Evolutionary conservation across 1,139 yeast genomes (phyloP).

Genomic region (Candida sojae): DNA sequence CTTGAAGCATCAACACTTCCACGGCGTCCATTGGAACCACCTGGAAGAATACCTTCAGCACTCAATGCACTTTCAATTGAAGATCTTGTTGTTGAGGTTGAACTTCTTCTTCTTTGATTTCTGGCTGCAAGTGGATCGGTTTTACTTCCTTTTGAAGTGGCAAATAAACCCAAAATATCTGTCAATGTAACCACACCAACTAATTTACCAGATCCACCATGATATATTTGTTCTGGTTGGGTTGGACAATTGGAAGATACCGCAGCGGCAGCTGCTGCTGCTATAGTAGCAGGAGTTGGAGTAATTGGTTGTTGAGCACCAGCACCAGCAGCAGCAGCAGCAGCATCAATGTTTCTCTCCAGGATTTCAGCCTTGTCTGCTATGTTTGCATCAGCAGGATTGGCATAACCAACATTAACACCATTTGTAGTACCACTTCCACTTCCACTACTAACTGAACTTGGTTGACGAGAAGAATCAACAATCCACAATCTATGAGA

Average conservation of each 20-base stretch:
- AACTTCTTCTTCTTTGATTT: constrained; percentile 79
- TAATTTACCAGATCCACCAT: constrained; percentile 68
- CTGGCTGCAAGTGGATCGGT: constrained; percentile 86
- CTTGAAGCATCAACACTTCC: constrained; percentile 8
- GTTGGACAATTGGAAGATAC: constrained; percentile 12
- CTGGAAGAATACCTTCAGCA: constrained; percentile 10
- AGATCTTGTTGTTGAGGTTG: constrained; percentile 47
- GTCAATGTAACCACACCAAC: constrained; percentile 91
- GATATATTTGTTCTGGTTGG: constrained; percentile 12
- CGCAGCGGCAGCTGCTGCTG: constrained; percentile 20
- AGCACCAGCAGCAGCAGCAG: too few species aligned
- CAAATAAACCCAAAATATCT: constrained; percentile 80
- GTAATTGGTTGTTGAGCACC: constrained; percentile 10
- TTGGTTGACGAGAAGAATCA: constrained; percentile 41
- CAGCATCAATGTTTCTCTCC: constrained; percentile 19
- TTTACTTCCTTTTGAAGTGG: constrained; percentile 64
- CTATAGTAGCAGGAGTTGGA: constrained; percentile 6
- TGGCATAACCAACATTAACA: constrained; percentile 7
- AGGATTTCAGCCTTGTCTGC: constrained; percentile 23
- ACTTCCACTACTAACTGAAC: constrained; percentile 3
- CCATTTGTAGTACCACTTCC: constrained; percentile 4
- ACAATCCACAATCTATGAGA: constrained; percentile 95
- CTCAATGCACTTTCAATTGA: constrained; percentile 29
- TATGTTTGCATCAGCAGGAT: constrained; percentile 14
- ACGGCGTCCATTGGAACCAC: constrained; percentile 6